Evolutionary conservation across 208 protist genomes (phyloP).

Genomic region (Novymonas esmeraldas): DNA sequence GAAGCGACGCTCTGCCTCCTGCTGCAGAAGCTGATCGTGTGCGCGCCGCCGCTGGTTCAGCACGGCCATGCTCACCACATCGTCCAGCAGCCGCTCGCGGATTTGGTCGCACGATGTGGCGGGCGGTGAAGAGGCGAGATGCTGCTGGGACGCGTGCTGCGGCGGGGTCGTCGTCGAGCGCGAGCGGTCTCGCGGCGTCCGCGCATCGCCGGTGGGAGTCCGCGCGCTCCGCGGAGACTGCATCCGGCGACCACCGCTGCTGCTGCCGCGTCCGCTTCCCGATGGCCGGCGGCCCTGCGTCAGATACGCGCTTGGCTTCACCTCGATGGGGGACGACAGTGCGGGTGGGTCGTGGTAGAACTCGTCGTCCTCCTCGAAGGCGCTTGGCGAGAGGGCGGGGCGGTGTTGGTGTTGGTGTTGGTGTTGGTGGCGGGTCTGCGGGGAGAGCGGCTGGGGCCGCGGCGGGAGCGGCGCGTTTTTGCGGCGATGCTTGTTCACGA

Average conservation of each 20-base stretch:
- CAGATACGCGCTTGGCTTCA: conserved; percentile 36
- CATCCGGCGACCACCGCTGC: not conserved
- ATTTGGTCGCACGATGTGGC: conserved; percentile 14
- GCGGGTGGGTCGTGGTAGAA: conserved; percentile 23
- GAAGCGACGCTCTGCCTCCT: conserved; percentile 21
- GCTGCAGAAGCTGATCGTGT: conserved; percentile 15
- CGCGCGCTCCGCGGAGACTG: conserved; percentile 18
- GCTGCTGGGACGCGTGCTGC: not conserved
- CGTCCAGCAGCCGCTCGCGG: conserved; percentile 33
- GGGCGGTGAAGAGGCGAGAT: not conserved
- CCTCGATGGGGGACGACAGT: conserved; percentile 27
- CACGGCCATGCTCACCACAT: conserved; percentile 28
- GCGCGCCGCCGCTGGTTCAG: conserved; percentile 22
- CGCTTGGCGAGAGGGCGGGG: not conserved
- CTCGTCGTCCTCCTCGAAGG: conserved; percentile 24
- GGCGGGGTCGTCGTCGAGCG: conserved; percentile 12
- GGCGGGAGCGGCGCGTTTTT: conserved; percentile 49
- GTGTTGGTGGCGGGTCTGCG: not conserved
- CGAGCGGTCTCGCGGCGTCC: conserved; percentile 19
- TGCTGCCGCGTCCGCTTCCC: not conserved
- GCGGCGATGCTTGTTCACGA: conserved; percentile 50
- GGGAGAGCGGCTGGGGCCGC: conserved; percentile 13
- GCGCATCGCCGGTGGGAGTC: conserved; percentile 1
- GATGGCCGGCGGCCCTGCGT: conserved; percentile 17
- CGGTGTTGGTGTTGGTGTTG: too few relatives aligned